A percentile compares a stretch with the other conserved stretches of the same genome.
These are phyloP conservation scores for Phoma sp. DNA, from an alignment of 2,329 filamentous ascomycete species.

Conservation along the genomic window DNA sequence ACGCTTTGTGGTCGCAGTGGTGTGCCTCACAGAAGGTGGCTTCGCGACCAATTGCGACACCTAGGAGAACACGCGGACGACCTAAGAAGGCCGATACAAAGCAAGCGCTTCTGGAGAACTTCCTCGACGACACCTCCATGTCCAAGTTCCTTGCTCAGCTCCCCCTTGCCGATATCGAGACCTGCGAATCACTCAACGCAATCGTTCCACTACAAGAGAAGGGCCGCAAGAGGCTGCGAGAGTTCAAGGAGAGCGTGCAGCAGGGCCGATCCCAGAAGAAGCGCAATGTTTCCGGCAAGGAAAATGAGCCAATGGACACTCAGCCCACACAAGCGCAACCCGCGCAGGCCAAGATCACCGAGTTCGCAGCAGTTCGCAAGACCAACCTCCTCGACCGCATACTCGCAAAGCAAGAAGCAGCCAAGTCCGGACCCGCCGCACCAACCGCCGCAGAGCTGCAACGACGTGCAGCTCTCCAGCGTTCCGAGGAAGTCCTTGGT, in stretches of 20 bases:
- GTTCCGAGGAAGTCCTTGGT: conserved; percentile 53
- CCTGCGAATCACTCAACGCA: conserved; percentile 59
- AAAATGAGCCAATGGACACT: conserved; percentile 31
- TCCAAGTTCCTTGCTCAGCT: conserved; percentile 62
- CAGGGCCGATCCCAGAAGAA: conserved; percentile 43
- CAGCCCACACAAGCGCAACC: conserved; percentile 23
- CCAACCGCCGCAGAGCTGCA: conserved; percentile 52
- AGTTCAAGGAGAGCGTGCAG: conserved; percentile 68
- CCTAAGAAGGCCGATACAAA: conserved; percentile 35
- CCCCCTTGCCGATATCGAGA: conserved; percentile 61
- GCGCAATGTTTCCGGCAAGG: conserved; percentile 37
- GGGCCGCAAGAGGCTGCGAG: conserved; percentile 71
- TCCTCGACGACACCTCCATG: conserved; percentile 42
- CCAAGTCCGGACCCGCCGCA: conserved; percentile 45
- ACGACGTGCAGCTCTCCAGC: conserved; percentile 55
- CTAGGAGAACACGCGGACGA: conserved; percentile 44
- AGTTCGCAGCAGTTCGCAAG: conserved; percentile 49
- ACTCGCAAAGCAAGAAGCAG: conserved; percentile 55
- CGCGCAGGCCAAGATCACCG: conserved; percentile 44
- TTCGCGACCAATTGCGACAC: conserved; percentile 38
- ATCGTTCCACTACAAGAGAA: conserved; percentile 66
- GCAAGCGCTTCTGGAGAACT: conserved; percentile 58
- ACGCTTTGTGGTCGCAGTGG: conserved; percentile 54
- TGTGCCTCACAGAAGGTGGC: conserved; percentile 32
- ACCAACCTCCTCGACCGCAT: conserved; percentile 58